Conservation (phyloP, 805 yeast species). For the Tetrapisispora taiwanensis region DNA sequence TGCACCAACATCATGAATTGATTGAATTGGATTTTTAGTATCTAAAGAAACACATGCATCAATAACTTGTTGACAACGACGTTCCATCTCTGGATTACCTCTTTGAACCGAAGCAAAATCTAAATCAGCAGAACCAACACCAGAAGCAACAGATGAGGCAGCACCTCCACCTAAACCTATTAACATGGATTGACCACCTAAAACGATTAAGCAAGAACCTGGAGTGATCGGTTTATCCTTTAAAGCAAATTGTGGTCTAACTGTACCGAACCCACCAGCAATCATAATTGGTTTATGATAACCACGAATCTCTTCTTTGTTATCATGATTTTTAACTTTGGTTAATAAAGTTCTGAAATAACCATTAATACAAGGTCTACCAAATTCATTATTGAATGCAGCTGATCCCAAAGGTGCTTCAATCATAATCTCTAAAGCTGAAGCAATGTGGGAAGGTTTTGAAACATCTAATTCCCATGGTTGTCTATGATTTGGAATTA, state of each 20-base stretch:
- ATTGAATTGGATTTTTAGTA: slow-evolving; percentile 69
- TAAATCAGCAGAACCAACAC: slow-evolving; percentile 90
- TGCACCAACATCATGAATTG: slow-evolving; percentile 98
- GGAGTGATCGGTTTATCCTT: slow-evolving; percentile 84
- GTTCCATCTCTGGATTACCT: slow-evolving; percentile 98
- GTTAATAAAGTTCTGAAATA: slow-evolving; percentile 93
- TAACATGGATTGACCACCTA: slow-evolving; percentile 96
- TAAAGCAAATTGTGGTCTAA: slow-evolving; percentile 84
- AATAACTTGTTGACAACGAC: slow-evolving; percentile 97
- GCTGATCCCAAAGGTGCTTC: slow-evolving; percentile 98
- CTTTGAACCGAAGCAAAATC: slow-evolving; percentile 99
- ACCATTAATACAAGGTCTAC: slow-evolving; percentile 95
- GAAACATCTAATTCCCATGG: slow-evolving; percentile 95
- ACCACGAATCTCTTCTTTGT: slow-evolving; percentile 74
- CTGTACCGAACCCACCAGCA: slow-evolving; percentile 98
- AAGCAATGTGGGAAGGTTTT: slow-evolving; percentile 86
- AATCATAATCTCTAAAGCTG: slow-evolving; percentile 86
- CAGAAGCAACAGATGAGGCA: slow-evolving; percentile 92
- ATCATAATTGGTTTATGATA: slow-evolving; percentile 98
- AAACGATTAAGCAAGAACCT: slow-evolving; percentile 80
- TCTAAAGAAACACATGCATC: slow-evolving; percentile 87
- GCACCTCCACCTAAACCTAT: slow-evolving; percentile 99
- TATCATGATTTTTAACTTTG: slow-evolving; percentile 50
- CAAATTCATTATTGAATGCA: slow-evolving; percentile 96
- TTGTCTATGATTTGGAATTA: slow-evolving; percentile 74